phyloP scores from a whole-genome alignment of 257 asterid genomes.

The Petunia secreta region DNA sequence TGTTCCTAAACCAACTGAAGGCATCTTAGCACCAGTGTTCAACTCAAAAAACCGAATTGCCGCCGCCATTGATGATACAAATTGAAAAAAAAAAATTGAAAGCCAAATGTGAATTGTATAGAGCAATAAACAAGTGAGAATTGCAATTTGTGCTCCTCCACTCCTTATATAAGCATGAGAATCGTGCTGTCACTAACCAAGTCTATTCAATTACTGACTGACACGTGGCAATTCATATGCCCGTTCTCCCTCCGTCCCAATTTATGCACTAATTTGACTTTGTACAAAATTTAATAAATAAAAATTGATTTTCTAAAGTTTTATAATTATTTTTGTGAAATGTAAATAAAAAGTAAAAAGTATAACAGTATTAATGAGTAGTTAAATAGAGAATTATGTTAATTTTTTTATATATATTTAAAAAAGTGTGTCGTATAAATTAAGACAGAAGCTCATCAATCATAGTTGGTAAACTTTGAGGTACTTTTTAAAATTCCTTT shows the following conservation, averaged over 20 bases:
- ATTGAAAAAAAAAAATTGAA: not conserved
- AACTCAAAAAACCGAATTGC: conserved; percentile 24
- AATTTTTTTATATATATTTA: too few species aligned
- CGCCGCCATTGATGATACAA: conserved; percentile 29
- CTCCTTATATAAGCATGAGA: not conserved
- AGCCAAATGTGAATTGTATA: not conserved
- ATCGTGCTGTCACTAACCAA: not conserved
- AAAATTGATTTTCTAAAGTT: too few species aligned
- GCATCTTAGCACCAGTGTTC: conserved; percentile 46
- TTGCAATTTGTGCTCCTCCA: not conserved
- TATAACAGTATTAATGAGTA: too few species aligned
- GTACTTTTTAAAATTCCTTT: not conserved
- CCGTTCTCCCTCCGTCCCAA: not conserved
- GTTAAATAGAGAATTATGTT: too few species aligned
- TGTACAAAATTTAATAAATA: too few species aligned
- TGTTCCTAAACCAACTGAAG: conserved; percentile 46
- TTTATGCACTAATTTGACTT: too few species aligned
- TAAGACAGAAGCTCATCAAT: too few species aligned
- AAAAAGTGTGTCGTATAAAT: too few species aligned
- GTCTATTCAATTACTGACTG: not conserved
- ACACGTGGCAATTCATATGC: not conserved
- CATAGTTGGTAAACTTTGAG: not conserved
- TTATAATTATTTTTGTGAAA: too few species aligned
- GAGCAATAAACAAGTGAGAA: not conserved
- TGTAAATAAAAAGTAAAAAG: too few species aligned